A percentile compares a stretch with the other conserved stretches of the same genome.
Evolutionary conservation across 345 rosid genomes (phyloP).

Genomic region (Camelina hispida): DNA sequence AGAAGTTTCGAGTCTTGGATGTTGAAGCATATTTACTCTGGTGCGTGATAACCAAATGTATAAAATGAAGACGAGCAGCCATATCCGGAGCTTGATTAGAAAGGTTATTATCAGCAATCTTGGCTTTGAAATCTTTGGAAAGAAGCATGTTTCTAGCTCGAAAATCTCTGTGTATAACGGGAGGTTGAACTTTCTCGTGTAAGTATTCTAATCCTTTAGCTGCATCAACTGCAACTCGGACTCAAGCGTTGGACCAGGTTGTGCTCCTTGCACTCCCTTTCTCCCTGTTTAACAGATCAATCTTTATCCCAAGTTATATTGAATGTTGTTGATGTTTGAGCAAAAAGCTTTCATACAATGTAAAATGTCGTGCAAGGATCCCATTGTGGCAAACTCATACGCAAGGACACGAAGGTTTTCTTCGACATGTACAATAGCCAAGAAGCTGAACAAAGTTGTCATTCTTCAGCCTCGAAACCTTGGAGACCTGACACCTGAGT

Average conservation of each 20-base stretch:
- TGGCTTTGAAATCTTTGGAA: constrained; percentile 89
- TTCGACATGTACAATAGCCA: constrained; percentile 87
- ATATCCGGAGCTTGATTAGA: constrained; percentile 99
- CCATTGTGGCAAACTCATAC: constrained; percentile 96
- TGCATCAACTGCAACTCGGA: constrained; percentile 93
- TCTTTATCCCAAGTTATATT: constrained; percentile 7
- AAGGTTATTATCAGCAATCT: constrained; percentile 92
- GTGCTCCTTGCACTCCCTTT: constrained; percentile 99
- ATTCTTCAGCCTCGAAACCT: constrained; percentile 81
- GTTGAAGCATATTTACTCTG: constrained; percentile 68
- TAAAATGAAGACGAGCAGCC: constrained; percentile 99
- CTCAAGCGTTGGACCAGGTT: constrained; percentile 97
- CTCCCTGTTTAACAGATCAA: constrained; percentile 59
- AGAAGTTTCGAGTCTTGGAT: background rate
- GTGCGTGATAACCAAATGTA: constrained; percentile 98
- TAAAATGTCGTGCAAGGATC: constrained; percentile 92
- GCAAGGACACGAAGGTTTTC: constrained; percentile 88
- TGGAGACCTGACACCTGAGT: constrained; percentile 68
- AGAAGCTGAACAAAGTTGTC: constrained; percentile 83
- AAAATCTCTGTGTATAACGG: constrained; percentile 89
- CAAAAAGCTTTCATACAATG: constrained; percentile 61
- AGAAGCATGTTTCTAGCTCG: constrained; percentile 96
- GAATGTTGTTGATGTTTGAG: background rate
- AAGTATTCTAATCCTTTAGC: constrained; percentile 95
- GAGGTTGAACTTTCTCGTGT: constrained; percentile 92